Conservation (phyloP, 2,329 filamentous ascomycete genomes). For the Nigrospora osmanthi region DNA sequence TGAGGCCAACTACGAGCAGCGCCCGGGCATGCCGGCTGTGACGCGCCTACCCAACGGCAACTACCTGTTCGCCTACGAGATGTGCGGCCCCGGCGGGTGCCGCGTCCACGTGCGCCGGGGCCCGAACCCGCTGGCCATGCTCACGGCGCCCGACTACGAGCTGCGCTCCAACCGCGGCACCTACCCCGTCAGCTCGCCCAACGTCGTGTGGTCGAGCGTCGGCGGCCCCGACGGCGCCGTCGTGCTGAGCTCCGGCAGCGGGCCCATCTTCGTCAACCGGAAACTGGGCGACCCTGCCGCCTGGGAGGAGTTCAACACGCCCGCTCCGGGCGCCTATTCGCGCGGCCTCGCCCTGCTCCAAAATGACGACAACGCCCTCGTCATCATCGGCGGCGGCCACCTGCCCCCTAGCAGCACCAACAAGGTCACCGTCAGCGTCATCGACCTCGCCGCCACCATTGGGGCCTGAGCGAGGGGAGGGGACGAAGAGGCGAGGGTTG, state of each 20-base stretch:
- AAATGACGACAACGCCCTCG: conserved; percentile 10
- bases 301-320: conserved; percentile 14
- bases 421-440: conserved; percentile 13
- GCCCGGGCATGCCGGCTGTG: conserved; percentile 36
- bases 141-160: conserved; percentile 6
- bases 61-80: conserved; percentile 48
- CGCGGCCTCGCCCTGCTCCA: conserved; percentile 12
- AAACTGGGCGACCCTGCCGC: conserved; percentile 11
- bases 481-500: too few relatives aligned
- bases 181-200: conserved; percentile 14
- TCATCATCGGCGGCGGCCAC: conserved; percentile 25
- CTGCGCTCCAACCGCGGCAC: conserved; percentile 9
- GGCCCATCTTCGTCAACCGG: conserved; percentile 16
- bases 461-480: neutral
- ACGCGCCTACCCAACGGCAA: conserved; percentile 47
- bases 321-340: conserved; percentile 12
- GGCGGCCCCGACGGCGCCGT: conserved; percentile 17
- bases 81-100: conserved; percentile 18
- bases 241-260: conserved; percentile 14
- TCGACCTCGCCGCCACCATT: conserved; percentile 8
- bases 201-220: conserved; percentile 17
- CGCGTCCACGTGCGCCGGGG: conserved; percentile 16
- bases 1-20: conserved; percentile 29
- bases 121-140: conserved; percentile 8
- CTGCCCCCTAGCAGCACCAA: conserved; percentile 29